Evolutionary conservation across 192 early-diverging fungal species (phyloP), one percentile per base, ranked within the genome.

Genomic region (Lunasporangiospora selenospora): DNA sequence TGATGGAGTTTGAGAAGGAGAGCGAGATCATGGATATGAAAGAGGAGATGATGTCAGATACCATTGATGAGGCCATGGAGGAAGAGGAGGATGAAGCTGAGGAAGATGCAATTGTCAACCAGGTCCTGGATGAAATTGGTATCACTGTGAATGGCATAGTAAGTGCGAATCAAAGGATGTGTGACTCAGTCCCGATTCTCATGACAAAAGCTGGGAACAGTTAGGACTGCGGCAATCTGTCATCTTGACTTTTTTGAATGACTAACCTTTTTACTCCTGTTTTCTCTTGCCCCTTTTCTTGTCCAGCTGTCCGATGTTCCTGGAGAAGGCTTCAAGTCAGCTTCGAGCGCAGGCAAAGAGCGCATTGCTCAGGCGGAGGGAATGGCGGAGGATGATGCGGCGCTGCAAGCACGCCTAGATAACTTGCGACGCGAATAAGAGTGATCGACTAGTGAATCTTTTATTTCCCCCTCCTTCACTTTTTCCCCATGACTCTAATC

Each of bases 1-100:
- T 98, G 90, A 93, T 94, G 90, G 95, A 99, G 33, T 99, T 98
- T 82, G 94, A 97, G 66, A 85, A 84, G 73, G 94, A 99, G 80
- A 86, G 84, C 11, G 95, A 95, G 59, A 87, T 93, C 67, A 96
- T 99, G 96, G 94, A 99, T 70, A 97, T 99, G 94, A 98, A 97
- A 83, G 95, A 95, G 62, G 95, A 97, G 60, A 90, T 99, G 92
- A 95, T 99, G 90, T 90, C 91, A 58, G 97, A 99, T 58, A 91
- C 93, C 10, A 95, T 99, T 60, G 97, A 99, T 62, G 95, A 94
- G 69, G 92, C 86, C 32, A 93, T 99, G 90, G 95, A 94, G 34
- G 96, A 95, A 36, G 89, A 88, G 36, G 92, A 95, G 16, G 96
- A 98, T 54, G 95, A 96, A 66, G 93, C 90, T 37, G 95, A 96